These are phyloP conservation scores for Forsythia viridissima DNA, from an alignment of 257 asterid species.

Conservation along the genomic window DNA sequence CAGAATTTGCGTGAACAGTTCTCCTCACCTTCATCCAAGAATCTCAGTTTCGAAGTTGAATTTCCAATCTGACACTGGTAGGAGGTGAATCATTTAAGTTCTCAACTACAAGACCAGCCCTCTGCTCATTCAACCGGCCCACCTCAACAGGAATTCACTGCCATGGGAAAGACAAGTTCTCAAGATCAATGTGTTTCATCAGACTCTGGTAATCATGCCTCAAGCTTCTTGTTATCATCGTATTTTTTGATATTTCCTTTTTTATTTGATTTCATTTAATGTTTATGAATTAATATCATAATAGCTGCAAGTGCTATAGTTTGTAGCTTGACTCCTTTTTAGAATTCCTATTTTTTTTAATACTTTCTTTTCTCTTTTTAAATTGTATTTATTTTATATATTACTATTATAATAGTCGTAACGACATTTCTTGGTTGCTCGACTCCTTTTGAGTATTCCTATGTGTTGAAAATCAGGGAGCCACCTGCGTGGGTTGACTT, in stretches of 20 bases:
- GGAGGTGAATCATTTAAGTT: constrained; percentile 43
- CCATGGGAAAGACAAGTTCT: constrained; percentile 54
- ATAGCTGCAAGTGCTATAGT: not conserved
- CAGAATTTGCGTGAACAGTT: constrained; percentile 30
- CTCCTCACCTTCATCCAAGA: constrained; percentile 29
- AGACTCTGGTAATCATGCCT: constrained; percentile 55
- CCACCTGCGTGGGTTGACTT: not conserved
- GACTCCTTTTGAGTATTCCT: not conserved
- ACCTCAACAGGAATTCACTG: constrained; percentile 36
- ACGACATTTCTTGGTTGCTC: not conserved
- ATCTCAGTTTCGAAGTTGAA: constrained; percentile 34
- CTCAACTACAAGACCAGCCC: constrained; percentile 39
- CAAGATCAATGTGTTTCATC: constrained; percentile 68
- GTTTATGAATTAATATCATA: not conserved
- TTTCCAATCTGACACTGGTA: constrained; percentile 27
- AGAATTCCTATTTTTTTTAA: not conserved
- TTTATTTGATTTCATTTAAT: not conserved
- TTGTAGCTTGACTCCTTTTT: not conserved
- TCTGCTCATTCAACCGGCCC: constrained; percentile 43
- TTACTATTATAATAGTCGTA: not conserved
- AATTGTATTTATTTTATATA: not conserved
- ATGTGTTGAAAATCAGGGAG: not conserved
- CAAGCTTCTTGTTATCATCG: not conserved
- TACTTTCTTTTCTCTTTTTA: not conserved
- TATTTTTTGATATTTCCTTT: not conserved